These are phyloP conservation scores for Erythrobasidium hasegawianum DNA, from an alignment of 1,284 basidiomycete species.

Conservation along the genomic window DNA sequence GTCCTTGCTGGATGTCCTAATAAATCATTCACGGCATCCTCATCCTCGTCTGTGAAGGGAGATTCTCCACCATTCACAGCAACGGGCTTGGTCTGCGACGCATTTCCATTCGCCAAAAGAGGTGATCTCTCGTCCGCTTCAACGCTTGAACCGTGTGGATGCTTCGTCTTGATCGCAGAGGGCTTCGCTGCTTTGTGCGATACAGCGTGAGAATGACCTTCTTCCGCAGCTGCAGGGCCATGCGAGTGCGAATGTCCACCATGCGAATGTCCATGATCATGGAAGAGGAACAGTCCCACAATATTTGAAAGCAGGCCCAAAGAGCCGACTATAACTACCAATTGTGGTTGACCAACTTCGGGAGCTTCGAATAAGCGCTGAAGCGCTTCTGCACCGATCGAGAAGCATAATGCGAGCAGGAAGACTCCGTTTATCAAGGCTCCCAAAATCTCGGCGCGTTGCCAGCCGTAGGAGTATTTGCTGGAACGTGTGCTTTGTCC, in stretches of 20 bases:
- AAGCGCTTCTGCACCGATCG: slow-evolving; percentile 88
- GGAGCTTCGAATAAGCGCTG: slow-evolving; percentile 78
- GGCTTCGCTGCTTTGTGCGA: background rate
- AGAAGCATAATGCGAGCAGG: slow-evolving; percentile 90
- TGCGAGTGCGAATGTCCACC: slow-evolving; percentile 20
- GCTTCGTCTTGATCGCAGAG: slow-evolving; percentile 10
- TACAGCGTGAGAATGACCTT: slow-evolving; percentile 30
- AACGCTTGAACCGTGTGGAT: background rate
- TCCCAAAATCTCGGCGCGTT: slow-evolving; percentile 95
- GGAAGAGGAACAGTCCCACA: slow-evolving; percentile 90
- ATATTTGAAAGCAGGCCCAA: slow-evolving; percentile 88
- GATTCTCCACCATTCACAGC: slow-evolving; percentile 16
- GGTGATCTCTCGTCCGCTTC: slow-evolving; percentile 39
- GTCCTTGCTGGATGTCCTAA: slow-evolving; percentile 43
- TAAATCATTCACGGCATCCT: slow-evolving; percentile 40
- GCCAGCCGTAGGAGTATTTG: slow-evolving; percentile 91
- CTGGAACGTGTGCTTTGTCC: slow-evolving; percentile 50
- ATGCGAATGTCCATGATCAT: slow-evolving; percentile 53
- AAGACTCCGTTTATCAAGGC: slow-evolving; percentile 96
- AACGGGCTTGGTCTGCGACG: background rate
- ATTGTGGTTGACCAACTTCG: slow-evolving; percentile 83
- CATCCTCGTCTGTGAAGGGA: slow-evolving; percentile 24
- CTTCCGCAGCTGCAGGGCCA: slow-evolving; percentile 17
- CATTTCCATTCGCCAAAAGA: slow-evolving; percentile 25
- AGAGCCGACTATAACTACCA: slow-evolving; percentile 86